These are phyloP conservation scores for Colletotrichum sidae DNA, from an alignment of 2,329 filamentous ascomycete species.

Conservation along the genomic window DNA sequence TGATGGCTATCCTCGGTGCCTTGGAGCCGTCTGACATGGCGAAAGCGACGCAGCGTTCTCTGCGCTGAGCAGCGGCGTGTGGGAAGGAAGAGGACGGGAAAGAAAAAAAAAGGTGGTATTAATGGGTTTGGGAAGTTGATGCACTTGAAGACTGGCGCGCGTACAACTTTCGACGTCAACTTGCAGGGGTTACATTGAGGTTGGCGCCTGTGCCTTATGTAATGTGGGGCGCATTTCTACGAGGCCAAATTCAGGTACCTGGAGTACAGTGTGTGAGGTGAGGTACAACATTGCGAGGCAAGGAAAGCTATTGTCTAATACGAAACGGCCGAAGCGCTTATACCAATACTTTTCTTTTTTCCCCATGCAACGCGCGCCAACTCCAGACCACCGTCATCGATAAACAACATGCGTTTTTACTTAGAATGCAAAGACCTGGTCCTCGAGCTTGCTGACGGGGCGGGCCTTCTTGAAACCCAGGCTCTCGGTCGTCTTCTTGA, in stretches of 20 bases:
- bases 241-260: not conserved
- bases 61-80: not conserved
- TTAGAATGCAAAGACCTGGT: slow-evolving; percentile 95
- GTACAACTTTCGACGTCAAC: slow-evolving; percentile 35
- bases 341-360: not conserved
- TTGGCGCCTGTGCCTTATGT: slow-evolving; percentile 16
- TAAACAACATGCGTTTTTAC: not conserved
- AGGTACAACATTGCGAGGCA: slow-evolving; percentile 6
- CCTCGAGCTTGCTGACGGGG: slow-evolving; percentile 96
- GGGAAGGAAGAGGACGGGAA: not conserved
- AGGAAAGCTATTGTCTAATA: slow-evolving; percentile 13
- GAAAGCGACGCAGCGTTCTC: no score
- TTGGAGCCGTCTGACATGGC: slow-evolving; percentile 34
- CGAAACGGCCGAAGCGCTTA: slow-evolving; percentile 4
- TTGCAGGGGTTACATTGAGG: slow-evolving; percentile 28
- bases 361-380: not conserved
- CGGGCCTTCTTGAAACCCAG: slow-evolving; percentile 93
- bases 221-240: slow-evolving; percentile 17
- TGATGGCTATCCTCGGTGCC: slow-evolving; percentile 36
- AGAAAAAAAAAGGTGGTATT: not conserved
- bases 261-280: not conserved
- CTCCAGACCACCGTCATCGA: not conserved
- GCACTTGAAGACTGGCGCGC: slow-evolving; percentile 7
- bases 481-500: slow-evolving; percentile 94
- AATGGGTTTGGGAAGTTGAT: slow-evolving; percentile 5